Percentiles rank a stretch among this genome's conserved stretches.
Conservation (phyloP, 2,329 filamentous ascomycete genomes). For the Fusarium sp. region DNA sequence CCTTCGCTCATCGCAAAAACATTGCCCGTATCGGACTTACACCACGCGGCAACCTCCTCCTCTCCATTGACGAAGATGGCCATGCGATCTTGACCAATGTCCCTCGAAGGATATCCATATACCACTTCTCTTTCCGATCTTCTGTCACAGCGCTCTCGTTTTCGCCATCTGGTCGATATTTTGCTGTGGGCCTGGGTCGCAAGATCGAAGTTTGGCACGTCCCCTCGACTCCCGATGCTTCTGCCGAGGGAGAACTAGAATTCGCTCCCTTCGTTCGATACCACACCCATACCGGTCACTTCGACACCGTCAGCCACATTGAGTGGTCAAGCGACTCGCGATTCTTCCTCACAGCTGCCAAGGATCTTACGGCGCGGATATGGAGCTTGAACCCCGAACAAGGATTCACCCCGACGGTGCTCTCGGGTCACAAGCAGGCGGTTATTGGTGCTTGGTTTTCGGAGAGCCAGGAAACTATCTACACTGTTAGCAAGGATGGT, state of each 20-base stretch:
- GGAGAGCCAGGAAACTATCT: slow-evolving; percentile 93
- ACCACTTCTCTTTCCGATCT: slow-evolving; percentile 96
- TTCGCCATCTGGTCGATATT: slow-evolving; percentile 90
- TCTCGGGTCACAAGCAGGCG: slow-evolving; percentile 91
- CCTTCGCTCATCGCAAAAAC: slow-evolving; percentile 94
- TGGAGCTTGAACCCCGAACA: slow-evolving; percentile 93
- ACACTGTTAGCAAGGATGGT: slow-evolving; percentile 97
- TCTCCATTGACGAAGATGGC: slow-evolving; percentile 95
- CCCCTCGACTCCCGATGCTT: slow-evolving; percentile 87
- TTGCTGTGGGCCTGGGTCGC: slow-evolving; percentile 88
- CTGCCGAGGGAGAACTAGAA: slow-evolving; percentile 85
- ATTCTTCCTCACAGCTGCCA: slow-evolving; percentile 93
- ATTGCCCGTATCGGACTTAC: slow-evolving; percentile 90
- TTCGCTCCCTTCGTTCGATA: slow-evolving; percentile 96
- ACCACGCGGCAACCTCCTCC: slow-evolving; percentile 90
- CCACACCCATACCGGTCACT: slow-evolving; percentile 88
- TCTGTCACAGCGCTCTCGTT: slow-evolving; percentile 88
- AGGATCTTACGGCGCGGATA: slow-evolving; percentile 92
- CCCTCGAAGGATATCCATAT: slow-evolving; percentile 85
- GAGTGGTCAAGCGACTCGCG: slow-evolving; percentile 97
- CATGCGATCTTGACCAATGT: slow-evolving; percentile 95
- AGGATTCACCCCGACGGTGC: slow-evolving; percentile 88
- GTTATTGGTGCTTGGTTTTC: slow-evolving; percentile 98
- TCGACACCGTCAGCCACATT: slow-evolving; percentile 86
- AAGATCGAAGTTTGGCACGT: slow-evolving; percentile 97